Percentiles rank a stretch among this genome's conserved stretches.
Conservation (phyloP, 257 asterid species). For the Echium plantagineum region DNA sequence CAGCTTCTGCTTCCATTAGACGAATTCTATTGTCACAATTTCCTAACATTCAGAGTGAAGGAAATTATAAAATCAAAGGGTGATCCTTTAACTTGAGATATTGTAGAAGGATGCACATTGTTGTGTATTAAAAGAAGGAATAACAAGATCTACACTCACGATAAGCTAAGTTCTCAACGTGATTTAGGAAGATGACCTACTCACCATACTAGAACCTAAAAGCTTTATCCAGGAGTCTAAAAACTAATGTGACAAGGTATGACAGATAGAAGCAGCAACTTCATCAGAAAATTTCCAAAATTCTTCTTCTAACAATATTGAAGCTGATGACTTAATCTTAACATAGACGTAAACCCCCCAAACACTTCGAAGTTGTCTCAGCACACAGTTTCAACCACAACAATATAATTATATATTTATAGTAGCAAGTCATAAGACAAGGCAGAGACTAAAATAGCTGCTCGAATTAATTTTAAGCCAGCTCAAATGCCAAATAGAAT, state of each 20-base stretch:
- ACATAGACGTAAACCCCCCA: neutral
- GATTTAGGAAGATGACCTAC: neutral
- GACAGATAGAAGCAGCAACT: no score
- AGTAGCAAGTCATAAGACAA: neutral
- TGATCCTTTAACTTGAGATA: neutral
- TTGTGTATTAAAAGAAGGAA: neutral
- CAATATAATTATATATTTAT: no score
- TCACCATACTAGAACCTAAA: neutral
- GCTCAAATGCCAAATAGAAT: neutral
- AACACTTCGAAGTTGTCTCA: neutral
- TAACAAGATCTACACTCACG: no score
- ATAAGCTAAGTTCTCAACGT: neutral
- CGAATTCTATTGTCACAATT: conserved; percentile 28
- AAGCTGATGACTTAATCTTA: neutral
- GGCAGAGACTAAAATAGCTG: neutral
- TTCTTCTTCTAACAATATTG: neutral
- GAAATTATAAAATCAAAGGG: neutral
- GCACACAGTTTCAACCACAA: neutral
- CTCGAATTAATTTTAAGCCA: neutral
- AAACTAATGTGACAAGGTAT: no score
- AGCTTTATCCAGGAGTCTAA: no score
- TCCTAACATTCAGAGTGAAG: conserved; percentile 21
- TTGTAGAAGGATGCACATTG: neutral
- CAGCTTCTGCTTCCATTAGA: conserved; percentile 81
- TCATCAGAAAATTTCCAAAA: neutral